Conservation (phyloP, 2,329 filamentous ascomycete species). For the Orbilia javanica region DNA sequence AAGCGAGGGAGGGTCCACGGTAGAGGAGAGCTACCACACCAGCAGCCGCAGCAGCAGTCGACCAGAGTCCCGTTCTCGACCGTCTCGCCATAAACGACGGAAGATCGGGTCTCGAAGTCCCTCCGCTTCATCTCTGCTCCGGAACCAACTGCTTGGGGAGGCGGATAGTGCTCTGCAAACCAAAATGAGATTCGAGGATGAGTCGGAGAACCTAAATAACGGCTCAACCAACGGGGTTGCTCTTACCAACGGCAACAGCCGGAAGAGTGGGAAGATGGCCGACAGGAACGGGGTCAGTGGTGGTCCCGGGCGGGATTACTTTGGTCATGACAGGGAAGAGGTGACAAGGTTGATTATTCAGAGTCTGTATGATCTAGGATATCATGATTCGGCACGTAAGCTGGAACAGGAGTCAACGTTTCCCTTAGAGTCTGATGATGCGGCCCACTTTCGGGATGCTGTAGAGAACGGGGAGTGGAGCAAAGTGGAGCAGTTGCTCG, state of each 20-base stretch:
- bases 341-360: constrained; percentile 93
- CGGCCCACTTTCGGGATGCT: constrained; percentile 85
- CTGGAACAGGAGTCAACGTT: constrained; percentile 86
- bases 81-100: constrained; percentile 48
- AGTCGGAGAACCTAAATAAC: constrained; percentile 44
- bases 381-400: constrained; percentile 79
- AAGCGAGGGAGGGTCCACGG: constrained; percentile 50
- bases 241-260: constrained; percentile 40
- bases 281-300: constrained; percentile 32
- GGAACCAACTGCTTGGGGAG: constrained; percentile 54
- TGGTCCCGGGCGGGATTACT: constrained; percentile 69
- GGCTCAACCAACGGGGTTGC: constrained; percentile 49
- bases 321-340: constrained; percentile 90
- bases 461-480: constrained; percentile 84
- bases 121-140: constrained; percentile 56
- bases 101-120: constrained; percentile 56
- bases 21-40: constrained; percentile 45
- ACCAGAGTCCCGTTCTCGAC: constrained; percentile 52
- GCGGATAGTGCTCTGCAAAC: constrained; percentile 42
- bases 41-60: constrained; percentile 44
- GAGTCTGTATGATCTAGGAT: constrained; percentile 88
- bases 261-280: constrained; percentile 44
- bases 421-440: constrained; percentile 85
- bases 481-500: constrained; percentile 84
- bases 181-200: constrained; percentile 58